phyloP scores from a whole-genome alignment of 1,139 yeast species.

The Pneumocystis canis region DNA sequence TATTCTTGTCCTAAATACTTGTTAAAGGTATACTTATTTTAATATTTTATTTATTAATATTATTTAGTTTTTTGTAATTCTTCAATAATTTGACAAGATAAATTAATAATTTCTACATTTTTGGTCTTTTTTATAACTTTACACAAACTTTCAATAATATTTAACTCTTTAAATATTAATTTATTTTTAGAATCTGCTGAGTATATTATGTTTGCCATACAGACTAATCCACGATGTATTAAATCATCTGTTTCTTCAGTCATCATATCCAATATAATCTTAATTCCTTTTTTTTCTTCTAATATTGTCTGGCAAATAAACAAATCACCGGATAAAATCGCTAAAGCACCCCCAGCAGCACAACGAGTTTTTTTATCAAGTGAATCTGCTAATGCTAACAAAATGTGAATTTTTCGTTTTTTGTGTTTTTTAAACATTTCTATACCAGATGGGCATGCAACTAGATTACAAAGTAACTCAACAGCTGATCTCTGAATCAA shows the following conservation, averaged over 20 bases:
- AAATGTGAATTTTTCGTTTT: slow-evolving; percentile 20
- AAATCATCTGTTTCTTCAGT: background rate
- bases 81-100: background rate
- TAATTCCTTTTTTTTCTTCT: background rate
- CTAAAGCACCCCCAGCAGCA: slow-evolving; percentile 31
- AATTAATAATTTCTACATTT: background rate
- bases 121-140: background rate
- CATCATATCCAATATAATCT: background rate
- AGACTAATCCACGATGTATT: background rate
- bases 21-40: background rate
- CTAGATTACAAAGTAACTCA: slow-evolving; percentile 29
- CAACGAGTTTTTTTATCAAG: slow-evolving; percentile 25
- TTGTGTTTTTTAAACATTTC: slow-evolving; percentile 25
- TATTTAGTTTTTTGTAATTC: background rate
- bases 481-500: slow-evolving; percentile 27
- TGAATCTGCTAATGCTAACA: slow-evolving; percentile 22
- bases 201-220: background rate
- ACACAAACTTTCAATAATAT: background rate
- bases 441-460: slow-evolving; percentile 20
- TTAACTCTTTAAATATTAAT: background rate
- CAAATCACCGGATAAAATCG: slow-evolving; percentile 27
- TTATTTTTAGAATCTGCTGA: background rate
- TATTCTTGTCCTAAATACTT: background rate
- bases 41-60: background rate
- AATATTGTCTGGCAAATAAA: slow-evolving; percentile 21